These are phyloP conservation scores for Neofusicoccum sp. DNA, from an alignment of 2,329 filamentous ascomycete species.

Conservation along the genomic window DNA sequence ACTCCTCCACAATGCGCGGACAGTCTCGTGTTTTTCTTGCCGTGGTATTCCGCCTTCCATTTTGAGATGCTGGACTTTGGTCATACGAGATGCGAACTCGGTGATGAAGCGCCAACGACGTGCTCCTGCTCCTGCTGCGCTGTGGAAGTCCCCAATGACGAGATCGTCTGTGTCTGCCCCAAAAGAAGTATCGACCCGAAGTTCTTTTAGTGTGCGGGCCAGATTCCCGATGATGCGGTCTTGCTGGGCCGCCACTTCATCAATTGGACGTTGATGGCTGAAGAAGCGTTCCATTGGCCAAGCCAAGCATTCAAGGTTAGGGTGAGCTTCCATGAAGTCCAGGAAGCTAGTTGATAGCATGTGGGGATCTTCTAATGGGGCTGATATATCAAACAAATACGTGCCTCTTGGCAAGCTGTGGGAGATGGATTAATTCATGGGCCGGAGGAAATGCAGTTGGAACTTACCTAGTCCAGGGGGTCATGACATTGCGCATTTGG, in stretches of 20 bases:
- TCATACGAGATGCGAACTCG: conserved; percentile 44
- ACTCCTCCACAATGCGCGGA: conserved; percentile 43
- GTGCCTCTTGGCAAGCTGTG: conserved; percentile 18
- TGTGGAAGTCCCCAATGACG: conserved; percentile 22
- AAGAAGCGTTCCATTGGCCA: conserved; percentile 51
- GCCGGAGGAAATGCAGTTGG: conserved; percentile 33
- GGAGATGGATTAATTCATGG: conserved; percentile 28
- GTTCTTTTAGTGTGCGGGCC: conserved; percentile 38
- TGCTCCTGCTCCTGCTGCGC: conserved; percentile 23
- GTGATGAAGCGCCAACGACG: conserved; percentile 41
- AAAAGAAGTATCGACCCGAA: conserved; percentile 42
- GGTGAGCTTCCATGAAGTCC: conserved; percentile 45
- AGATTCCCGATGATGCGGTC: conserved; percentile 39
- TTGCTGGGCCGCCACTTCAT: conserved; percentile 22
- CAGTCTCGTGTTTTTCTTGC: conserved; percentile 47
- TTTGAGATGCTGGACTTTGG: conserved; percentile 43
- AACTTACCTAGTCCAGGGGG: conserved; percentile 22
- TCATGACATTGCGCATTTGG: conserved; percentile 46
- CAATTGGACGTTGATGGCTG: conserved; percentile 26
- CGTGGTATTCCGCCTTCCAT: conserved; percentile 48
- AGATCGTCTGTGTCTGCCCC: conserved; percentile 25
- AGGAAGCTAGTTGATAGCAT: conserved; percentile 28
- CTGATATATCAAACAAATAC: conserved; percentile 6
- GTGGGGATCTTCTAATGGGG: neutral
- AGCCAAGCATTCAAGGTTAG: conserved; percentile 43